A percentile compares a stretch with the other conserved stretches of the same genome.
Conservation (phyloP, 768 basidiomycete species). For the Auriscalpium vulgare region DNA sequence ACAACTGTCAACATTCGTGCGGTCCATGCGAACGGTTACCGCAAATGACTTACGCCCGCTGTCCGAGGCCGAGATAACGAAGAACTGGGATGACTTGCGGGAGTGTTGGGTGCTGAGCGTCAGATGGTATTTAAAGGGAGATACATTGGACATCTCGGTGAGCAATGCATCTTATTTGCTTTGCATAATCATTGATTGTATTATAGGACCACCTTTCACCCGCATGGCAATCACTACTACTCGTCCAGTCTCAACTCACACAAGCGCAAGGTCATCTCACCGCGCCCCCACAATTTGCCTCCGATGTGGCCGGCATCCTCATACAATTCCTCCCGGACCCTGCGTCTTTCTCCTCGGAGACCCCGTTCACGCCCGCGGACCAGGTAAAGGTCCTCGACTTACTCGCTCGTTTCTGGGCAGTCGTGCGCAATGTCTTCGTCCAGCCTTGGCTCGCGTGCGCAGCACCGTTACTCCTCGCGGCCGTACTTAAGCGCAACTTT, state of each 20-base stretch:
- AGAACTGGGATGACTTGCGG: neutral
- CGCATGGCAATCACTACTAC: conserved; percentile 52
- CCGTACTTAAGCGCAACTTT: neutral
- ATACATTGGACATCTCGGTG: neutral
- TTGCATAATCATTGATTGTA: neutral
- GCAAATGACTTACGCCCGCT: neutral
- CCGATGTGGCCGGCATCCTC: conserved; percentile 21
- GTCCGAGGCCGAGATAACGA: neutral
- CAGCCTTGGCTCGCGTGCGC: neutral
- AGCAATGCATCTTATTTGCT: neutral
- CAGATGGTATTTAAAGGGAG: neutral
- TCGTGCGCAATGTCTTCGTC: neutral
- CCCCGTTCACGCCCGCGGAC: neutral
- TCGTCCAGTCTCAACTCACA: conserved; percentile 37
- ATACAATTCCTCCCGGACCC: neutral
- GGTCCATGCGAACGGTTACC: neutral
- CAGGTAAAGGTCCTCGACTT: neutral
- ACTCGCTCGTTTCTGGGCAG: neutral
- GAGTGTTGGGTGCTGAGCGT: neutral
- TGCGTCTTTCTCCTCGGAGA: neutral
- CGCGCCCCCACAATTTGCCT: conserved; percentile 26
- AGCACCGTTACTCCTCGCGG: neutral
- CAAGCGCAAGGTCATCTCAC: conserved; percentile 31
- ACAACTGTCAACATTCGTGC: neutral
- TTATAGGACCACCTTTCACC: neutral